Percentiles rank a stretch among this genome's conserved stretches.
phyloP scores from a whole-genome alignment of 768 basidiomycete genomes.

The Lentinula sp. region DNA sequence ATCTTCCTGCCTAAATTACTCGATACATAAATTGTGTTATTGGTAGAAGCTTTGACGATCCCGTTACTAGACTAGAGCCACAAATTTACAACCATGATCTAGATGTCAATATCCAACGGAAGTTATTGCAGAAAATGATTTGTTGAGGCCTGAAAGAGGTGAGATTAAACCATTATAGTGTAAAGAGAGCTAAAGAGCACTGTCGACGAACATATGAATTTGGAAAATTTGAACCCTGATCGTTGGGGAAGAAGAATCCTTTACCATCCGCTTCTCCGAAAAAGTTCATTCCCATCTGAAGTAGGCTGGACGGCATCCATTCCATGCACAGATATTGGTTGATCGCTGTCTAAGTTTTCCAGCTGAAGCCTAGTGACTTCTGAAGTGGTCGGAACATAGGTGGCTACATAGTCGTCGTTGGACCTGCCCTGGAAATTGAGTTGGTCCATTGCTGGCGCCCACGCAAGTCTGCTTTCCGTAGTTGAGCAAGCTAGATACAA shows the following conservation, averaged over 20 bases:
- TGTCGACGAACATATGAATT: conserved; percentile 38
- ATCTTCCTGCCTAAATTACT: conserved; percentile 39
- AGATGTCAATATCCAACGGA: conserved; percentile 64
- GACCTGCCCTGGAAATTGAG: conserved; percentile 31
- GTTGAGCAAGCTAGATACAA: conserved; percentile 63
- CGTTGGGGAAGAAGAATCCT: conserved; percentile 68
- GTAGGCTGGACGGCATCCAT: conserved; percentile 62
- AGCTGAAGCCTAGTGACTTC: conserved; percentile 41
- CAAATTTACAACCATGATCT: conserved; percentile 55
- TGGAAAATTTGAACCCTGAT: conserved; percentile 49
- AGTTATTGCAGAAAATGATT: conserved; percentile 25
- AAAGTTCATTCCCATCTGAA: conserved; percentile 41
- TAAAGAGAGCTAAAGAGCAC: background rate
- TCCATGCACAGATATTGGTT: conserved; percentile 54
- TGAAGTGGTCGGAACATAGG: conserved; percentile 44
- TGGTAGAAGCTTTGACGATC: conserved; percentile 37
- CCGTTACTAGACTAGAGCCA: conserved; percentile 54
- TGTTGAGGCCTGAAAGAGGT: conserved; percentile 9
- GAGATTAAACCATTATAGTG: background rate
- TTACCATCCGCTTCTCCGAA: conserved; percentile 57
- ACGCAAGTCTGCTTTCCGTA: conserved; percentile 37
- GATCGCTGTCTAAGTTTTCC: conserved; percentile 26
- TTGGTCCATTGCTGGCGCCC: conserved; percentile 39
- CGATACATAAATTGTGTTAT: conserved; percentile 57
- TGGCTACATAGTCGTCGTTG: conserved; percentile 50